Evolutionary conservation across 805 yeast genomes (phyloP).

Genomic region (Vanderwaltozyma polyspora): DNA sequence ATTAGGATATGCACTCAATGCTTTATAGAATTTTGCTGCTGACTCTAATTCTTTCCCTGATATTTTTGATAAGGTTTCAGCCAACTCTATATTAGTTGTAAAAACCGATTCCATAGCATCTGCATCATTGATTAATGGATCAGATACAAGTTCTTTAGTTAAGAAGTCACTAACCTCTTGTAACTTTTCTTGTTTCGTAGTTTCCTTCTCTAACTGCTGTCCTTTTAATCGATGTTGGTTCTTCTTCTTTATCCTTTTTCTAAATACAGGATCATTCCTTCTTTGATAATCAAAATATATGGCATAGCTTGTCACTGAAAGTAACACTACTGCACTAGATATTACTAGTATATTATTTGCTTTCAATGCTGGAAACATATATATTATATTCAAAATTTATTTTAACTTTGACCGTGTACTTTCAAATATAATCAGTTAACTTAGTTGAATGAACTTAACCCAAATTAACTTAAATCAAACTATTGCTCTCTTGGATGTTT

Average conservation of each 20-base stretch:
- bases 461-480: no score
- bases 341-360: background rate
- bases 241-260: slow-evolving; percentile 57
- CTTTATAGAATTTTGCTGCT: slow-evolving; percentile 84
- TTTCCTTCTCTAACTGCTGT: slow-evolving; percentile 43
- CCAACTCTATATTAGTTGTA: slow-evolving; percentile 67
- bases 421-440: no score
- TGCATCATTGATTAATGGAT: slow-evolving; percentile 64
- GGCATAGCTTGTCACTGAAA: slow-evolving; percentile 62
- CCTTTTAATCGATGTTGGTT: slow-evolving; percentile 43
- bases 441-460: no score
- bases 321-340: slow-evolving; percentile 27
- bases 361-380: background rate
- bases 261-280: slow-evolving; percentile 71
- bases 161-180: slow-evolving; percentile 50
- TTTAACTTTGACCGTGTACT: no score
- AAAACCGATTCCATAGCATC: slow-evolving; percentile 64
- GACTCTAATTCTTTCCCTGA: slow-evolving; percentile 64
- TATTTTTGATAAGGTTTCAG: slow-evolving; percentile 62
- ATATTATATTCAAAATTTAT: no score
- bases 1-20: slow-evolving; percentile 80
- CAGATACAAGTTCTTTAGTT: slow-evolving; percentile 46
- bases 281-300: slow-evolving; percentile 87
- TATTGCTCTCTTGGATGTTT: no score
- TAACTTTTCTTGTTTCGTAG: slow-evolving; percentile 47